Conservation (phyloP, 2,329 filamentous ascomycete species). For the Thelonectria olida region DNA sequence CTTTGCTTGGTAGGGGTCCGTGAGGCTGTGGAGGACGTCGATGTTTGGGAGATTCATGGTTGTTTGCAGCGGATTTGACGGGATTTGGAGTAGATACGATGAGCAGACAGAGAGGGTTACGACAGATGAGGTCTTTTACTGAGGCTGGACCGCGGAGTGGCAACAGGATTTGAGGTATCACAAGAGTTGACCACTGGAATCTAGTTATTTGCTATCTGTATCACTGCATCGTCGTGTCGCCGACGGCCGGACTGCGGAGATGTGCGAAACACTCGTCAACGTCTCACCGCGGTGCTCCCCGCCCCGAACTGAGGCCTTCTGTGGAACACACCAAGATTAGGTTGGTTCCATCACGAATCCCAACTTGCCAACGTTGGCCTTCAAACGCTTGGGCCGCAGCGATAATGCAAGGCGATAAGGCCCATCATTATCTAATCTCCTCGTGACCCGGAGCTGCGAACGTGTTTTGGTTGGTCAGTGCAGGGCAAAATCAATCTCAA, state of each 20-base stretch:
- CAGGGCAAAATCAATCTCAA: conserved; percentile 46
- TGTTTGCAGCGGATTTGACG: not conserved
- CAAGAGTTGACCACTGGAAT: not conserved
- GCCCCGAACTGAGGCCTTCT: conserved; percentile 6
- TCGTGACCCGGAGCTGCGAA: conserved; percentile 36
- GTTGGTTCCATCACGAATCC: not conserved
- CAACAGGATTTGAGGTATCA: too few relatives aligned
- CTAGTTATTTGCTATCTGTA: not conserved
- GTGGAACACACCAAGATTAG: conserved; percentile 15
- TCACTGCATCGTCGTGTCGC: conserved; percentile 5
- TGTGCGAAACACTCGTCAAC: conserved; percentile 33
- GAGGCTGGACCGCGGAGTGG: too few relatives aligned
- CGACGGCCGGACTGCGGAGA: conserved; percentile 36
- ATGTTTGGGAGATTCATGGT: conserved; percentile 63
- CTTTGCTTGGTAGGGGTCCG: conserved; percentile 62
- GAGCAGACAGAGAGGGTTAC: not conserved
- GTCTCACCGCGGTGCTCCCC: conserved; percentile 34
- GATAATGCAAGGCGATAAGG: not conserved
- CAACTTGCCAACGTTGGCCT: too few relatives aligned
- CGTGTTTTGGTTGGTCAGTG: conserved; percentile 39
- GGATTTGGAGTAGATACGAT: not conserved
- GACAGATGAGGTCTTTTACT: not conserved
- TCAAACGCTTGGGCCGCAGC: too few relatives aligned
- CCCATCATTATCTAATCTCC: conserved; percentile 40
- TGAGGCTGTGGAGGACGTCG: conserved; percentile 62